A percentile compares a stretch with the other conserved stretches of the same genome.
phyloP scores from a whole-genome alignment of 345 rosid species.

The Ricinus communis region DNA sequence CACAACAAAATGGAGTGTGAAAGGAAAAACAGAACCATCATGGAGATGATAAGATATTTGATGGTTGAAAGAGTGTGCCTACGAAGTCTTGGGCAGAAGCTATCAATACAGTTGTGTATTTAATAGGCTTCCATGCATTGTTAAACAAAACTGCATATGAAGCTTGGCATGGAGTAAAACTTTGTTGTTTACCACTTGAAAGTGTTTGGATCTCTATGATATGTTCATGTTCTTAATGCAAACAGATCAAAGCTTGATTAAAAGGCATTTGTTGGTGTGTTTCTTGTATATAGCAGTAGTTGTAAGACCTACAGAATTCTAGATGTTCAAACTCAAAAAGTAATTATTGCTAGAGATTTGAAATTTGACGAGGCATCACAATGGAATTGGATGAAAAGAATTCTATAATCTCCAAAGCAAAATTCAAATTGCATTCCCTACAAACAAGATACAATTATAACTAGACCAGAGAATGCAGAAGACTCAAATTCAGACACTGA shows the following conservation, averaged over 20 bases:
- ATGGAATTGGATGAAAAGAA: background rate
- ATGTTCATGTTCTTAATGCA: background rate
- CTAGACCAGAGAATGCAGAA: background rate
- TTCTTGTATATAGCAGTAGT: background rate
- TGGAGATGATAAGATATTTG: background rate
- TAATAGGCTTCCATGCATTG: no score
- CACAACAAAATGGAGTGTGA: background rate
- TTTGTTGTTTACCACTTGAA: no score
- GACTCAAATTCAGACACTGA: background rate
- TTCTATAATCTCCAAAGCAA: background rate
- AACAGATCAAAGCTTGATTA: background rate
- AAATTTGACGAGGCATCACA: background rate
- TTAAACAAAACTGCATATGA: no score
- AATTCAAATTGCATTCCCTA: background rate
- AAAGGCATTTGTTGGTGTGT: background rate
- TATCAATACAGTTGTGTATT: no score
- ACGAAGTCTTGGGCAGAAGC: no score
- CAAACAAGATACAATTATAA: background rate
- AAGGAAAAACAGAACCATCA: background rate
- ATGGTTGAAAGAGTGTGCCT: background rate
- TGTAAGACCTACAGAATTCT: background rate
- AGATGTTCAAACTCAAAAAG: background rate
- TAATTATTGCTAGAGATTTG: background rate
- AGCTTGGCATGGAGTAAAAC: no score
- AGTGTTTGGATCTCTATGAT: background rate